Conservation (phyloP, 306 rosid genomes). For the Quercus wislizeni region DNA sequence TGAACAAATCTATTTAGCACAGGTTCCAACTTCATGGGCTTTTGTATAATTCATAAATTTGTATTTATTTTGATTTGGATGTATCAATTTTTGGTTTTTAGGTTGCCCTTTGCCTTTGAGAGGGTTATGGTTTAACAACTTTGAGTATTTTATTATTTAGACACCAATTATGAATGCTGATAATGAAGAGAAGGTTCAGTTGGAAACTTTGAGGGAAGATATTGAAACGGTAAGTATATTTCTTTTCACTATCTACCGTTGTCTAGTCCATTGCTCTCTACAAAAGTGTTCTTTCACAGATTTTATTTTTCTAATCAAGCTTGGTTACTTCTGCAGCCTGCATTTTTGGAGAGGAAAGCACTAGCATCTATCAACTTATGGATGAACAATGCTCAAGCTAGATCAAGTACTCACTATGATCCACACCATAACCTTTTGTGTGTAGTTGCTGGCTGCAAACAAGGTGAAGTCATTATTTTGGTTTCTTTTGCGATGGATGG, state of each 20-base stretch:
- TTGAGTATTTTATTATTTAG: slow-evolving; percentile 41
- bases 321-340: slow-evolving; percentile 55
- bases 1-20: slow-evolving; percentile 83
- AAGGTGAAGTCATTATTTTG: slow-evolving; percentile 45
- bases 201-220: slow-evolving; percentile 62
- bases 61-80: slow-evolving; percentile 14
- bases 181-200: slow-evolving; percentile 61
- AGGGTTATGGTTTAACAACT: neutral
- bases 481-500: slow-evolving; percentile 3
- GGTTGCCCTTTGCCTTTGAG: slow-evolving; percentile 2
- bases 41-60: slow-evolving; percentile 3
- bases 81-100: neutral
- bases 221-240: slow-evolving; percentile 52
- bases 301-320: slow-evolving; percentile 9
- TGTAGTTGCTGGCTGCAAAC: slow-evolving; percentile 81
- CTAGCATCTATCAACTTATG: slow-evolving; percentile 78
- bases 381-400: slow-evolving; percentile 85
- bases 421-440: slow-evolving; percentile 93
- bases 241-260: slow-evolving; percentile 16
- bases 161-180: slow-evolving; percentile 65
- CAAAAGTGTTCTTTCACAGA: slow-evolving; percentile 6
- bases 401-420: slow-evolving; percentile 98
- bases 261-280: slow-evolving; percentile 7
- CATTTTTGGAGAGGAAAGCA: slow-evolving; percentile 54
- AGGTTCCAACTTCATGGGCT: slow-evolving; percentile 48